Conservation (phyloP, 2,329 filamentous ascomycete genomes). For the Pestalotiopsis sp. region DNA sequence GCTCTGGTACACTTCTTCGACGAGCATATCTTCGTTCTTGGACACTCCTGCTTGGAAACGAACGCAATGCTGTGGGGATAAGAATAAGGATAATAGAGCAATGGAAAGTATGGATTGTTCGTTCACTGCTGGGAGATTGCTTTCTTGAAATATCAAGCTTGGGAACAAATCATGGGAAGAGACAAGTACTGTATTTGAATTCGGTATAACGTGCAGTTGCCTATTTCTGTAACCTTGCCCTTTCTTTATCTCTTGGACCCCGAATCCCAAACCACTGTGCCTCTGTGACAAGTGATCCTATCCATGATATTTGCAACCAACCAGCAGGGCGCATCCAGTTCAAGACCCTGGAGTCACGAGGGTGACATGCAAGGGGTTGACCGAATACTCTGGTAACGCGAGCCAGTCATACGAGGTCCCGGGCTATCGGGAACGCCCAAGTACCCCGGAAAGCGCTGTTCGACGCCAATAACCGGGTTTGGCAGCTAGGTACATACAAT, state of each 20-base stretch:
- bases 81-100: background rate
- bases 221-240: background rate
- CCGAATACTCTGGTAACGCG: background rate
- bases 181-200: background rate
- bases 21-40: background rate
- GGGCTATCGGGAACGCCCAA: background rate
- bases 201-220: background rate
- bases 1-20: constrained; percentile 4
- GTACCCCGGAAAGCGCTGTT: background rate
- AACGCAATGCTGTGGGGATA: background rate
- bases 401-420: background rate
- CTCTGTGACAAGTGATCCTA: background rate
- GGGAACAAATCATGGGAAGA: background rate
- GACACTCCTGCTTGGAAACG: background rate
- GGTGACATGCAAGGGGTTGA: background rate
- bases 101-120: background rate
- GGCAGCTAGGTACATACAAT: background rate
- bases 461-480: background rate
- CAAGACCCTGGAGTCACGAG: background rate
- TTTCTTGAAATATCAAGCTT: background rate
- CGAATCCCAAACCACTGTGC: background rate
- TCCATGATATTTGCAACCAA: background rate
- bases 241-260: background rate
- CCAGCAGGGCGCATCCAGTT: background rate
- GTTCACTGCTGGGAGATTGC: background rate